phyloP scores from a whole-genome alignment of 2,329 filamentous ascomycete species.

The Thielaviopsis populi region DNA sequence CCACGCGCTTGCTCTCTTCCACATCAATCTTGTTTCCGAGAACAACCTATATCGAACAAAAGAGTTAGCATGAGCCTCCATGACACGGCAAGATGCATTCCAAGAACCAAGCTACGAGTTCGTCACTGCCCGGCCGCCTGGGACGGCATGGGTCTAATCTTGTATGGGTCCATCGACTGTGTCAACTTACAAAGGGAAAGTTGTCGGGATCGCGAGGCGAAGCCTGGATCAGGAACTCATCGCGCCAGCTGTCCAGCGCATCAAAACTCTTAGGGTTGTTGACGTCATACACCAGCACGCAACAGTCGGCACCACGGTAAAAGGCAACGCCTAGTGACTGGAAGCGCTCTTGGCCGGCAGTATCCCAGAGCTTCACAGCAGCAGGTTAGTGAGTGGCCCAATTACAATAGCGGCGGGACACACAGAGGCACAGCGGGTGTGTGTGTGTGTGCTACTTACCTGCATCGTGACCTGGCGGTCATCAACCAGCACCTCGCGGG shows the following conservation, averaged over 20 bases:
- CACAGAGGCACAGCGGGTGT: not conserved
- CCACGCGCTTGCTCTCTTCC: slow-evolving; percentile 87
- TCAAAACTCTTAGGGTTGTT: slow-evolving; percentile 99
- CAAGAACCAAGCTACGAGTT: too few species aligned
- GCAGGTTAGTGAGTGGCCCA: not conserved
- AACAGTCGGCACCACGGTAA: slow-evolving; percentile 95
- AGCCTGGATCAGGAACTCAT: slow-evolving; percentile 95
- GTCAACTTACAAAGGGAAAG: slow-evolving; percentile 85
- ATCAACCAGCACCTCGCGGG: slow-evolving; percentile 93
- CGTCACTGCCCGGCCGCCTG: too few species aligned
- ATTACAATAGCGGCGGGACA: not conserved
- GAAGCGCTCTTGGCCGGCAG: slow-evolving; percentile 91
- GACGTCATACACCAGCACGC: slow-evolving; percentile 93
- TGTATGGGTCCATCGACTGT: not conserved
- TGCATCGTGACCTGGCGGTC: slow-evolving; percentile 98
- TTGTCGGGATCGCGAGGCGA: slow-evolving; percentile 92
- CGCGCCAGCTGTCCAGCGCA: slow-evolving; percentile 92
- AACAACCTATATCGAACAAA: slow-evolving; percentile 48
- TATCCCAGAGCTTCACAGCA: slow-evolving; percentile 72
- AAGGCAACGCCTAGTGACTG: slow-evolving; percentile 95
- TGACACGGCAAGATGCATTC: too few species aligned
- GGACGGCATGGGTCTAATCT: not conserved
- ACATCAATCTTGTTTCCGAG: slow-evolving; percentile 99
- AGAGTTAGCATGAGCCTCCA: slow-evolving; percentile 18
- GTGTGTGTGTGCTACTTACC: slow-evolving; percentile 31